Evolutionary conservation across 208 protist species (phyloP).

Genomic region (Acanthamoeba sp.): DNA sequence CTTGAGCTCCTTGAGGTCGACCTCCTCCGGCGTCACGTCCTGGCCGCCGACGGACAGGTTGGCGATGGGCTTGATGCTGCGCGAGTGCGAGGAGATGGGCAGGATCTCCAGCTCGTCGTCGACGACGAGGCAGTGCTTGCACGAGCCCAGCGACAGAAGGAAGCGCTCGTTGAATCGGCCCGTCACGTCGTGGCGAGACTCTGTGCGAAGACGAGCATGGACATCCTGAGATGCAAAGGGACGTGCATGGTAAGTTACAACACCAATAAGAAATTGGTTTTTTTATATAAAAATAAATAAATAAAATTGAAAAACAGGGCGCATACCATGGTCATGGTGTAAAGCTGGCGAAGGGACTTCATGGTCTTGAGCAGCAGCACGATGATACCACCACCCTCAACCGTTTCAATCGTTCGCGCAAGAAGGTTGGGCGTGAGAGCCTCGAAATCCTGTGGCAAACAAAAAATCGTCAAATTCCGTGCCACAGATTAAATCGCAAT

Average conservation of each 20-base stretch:
- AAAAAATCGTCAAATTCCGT: constrained; percentile 21
- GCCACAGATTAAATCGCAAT: constrained; percentile 82
- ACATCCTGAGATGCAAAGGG: constrained; percentile 91
- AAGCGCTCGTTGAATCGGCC: constrained; percentile 99
- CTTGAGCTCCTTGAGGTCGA: constrained; percentile 88
- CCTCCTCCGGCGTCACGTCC: constrained; percentile 64
- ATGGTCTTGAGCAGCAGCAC: constrained; percentile 98
- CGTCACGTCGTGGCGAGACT: constrained; percentile 93
- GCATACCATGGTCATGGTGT: constrained; percentile 97
- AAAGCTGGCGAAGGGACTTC: constrained; percentile 97
- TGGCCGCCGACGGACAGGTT: constrained; percentile 70
- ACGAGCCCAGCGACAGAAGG: constrained; percentile 97
- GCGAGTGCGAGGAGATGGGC: constrained; percentile 93
- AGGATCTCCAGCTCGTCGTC: constrained; percentile 99
- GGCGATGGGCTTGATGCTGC: constrained; percentile 82
- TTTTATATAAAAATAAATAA: constrained; percentile 62
- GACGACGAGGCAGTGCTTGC: constrained; percentile 94
- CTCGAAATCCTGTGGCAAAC: constrained; percentile 98
- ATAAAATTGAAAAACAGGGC: not conserved
- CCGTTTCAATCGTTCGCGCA: constrained; percentile 99
- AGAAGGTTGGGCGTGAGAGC: constrained; percentile 99
- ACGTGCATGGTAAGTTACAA: too few relatives aligned
- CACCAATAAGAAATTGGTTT: too few relatives aligned
- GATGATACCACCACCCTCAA: constrained; percentile 99
- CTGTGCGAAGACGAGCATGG: constrained; percentile 93